A percentile compares a stretch with the other conserved stretches of the same genome.
Conservation (phyloP, 2,329 filamentous ascomycete genomes). For the Leptographium galeiforme region DNA sequence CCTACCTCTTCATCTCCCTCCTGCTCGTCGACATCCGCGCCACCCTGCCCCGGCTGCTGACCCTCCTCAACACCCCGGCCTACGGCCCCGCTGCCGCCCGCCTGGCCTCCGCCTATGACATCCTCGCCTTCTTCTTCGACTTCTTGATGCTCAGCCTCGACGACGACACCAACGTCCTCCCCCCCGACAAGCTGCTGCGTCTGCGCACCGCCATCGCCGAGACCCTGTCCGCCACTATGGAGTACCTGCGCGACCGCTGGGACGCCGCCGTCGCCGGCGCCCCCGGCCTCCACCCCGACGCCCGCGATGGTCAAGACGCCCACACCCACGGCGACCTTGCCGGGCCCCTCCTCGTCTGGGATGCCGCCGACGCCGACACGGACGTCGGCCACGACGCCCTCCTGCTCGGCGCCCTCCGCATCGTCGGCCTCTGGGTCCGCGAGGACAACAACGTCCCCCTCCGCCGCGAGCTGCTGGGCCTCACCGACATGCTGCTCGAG, state of each 20-base stretch:
- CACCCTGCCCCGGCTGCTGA: constrained; percentile 45
- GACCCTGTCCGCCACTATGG: constrained; percentile 40
- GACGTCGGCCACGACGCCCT: constrained; percentile 41
- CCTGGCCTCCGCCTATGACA: constrained; percentile 47
- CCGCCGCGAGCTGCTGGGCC: constrained; percentile 40
- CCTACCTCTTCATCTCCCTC: constrained; percentile 51
- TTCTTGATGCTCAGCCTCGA: constrained; percentile 42
- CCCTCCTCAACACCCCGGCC: constrained; percentile 38
- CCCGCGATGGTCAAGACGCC: constrained; percentile 23
- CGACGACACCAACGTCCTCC: constrained; percentile 28
- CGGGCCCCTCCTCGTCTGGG: constrained; percentile 40
- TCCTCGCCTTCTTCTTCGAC: constrained; percentile 47
- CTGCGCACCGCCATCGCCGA: constrained; percentile 48
- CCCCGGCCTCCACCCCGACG: constrained; percentile 45
- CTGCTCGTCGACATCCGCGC: constrained; percentile 52
- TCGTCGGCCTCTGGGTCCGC: constrained; percentile 52
- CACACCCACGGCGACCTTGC: constrained; percentile 25
- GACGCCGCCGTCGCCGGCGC: constrained; percentile 51
- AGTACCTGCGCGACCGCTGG: constrained; percentile 39
- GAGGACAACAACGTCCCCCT: constrained; percentile 52
- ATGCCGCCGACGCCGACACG: constrained; percentile 33
- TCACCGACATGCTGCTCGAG: constrained; percentile 51
- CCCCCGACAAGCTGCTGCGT: constrained; percentile 46
- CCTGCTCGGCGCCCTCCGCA: constrained; percentile 42
- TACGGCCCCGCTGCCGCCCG: constrained; percentile 39